Conservation (phyloP, 805 yeast species). For the Candida tammaniensis region DNA sequence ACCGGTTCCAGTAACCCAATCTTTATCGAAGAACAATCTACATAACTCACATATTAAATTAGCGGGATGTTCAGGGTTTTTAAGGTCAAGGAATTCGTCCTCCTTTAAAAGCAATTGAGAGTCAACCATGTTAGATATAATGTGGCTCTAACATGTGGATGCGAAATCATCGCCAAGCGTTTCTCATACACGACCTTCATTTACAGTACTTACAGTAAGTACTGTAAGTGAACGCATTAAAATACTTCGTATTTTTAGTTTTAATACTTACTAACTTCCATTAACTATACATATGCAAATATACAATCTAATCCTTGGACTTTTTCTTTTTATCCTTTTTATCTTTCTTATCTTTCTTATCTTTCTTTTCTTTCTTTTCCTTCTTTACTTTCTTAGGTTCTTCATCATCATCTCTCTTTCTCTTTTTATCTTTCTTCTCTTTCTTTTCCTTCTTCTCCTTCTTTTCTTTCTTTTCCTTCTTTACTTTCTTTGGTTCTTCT, state of each 20-base stretch:
- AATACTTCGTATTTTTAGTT: too few species aligned
- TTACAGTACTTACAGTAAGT: too few species aligned
- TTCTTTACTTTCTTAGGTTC: slow-evolving; percentile 26
- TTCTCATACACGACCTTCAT: too few species aligned
- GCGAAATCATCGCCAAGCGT: too few species aligned
- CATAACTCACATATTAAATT: slow-evolving; percentile 82
- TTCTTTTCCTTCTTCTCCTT: slow-evolving; percentile 26
- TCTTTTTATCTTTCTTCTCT: slow-evolving; percentile 18
- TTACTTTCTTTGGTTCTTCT: slow-evolving; percentile 24
- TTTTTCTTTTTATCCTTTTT: slow-evolving; percentile 5
- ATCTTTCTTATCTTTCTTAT: slow-evolving; percentile 28
- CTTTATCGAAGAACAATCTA: slow-evolving; percentile 67
- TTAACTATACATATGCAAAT: slow-evolving; percentile 6
- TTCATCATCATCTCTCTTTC: slow-evolving; percentile 25
- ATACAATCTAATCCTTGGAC: slow-evolving; percentile 2
- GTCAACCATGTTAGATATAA: too few species aligned
- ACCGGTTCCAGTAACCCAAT: slow-evolving; percentile 96
- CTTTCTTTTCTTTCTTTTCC: slow-evolving; percentile 27
- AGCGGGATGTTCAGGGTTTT: slow-evolving; percentile 73
- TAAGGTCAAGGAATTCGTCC: slow-evolving; percentile 10
- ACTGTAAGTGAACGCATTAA: too few species aligned
- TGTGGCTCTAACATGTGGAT: too few species aligned
- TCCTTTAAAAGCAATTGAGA: slow-evolving; percentile 3
- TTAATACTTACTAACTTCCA: too few species aligned
- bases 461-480: slow-evolving; percentile 26